Evolutionary conservation across 169 alveolate genomes (phyloP).

Genomic region (Cryptosporidium parvum): DNA sequence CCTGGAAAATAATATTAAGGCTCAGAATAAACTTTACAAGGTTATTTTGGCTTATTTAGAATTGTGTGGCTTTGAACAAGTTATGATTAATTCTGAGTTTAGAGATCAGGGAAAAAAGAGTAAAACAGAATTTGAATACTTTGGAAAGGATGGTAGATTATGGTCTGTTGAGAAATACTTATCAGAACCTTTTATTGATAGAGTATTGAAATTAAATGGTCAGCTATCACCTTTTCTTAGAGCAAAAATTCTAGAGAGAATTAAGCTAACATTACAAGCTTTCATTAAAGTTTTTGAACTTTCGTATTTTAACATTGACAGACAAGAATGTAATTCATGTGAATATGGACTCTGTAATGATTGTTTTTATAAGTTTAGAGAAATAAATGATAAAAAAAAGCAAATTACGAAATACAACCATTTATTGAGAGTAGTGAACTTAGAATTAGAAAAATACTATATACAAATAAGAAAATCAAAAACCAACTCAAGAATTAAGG

Average conservation of each 20-base stretch:
- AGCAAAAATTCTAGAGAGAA: slow-evolving; percentile 45
- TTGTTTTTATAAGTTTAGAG: neutral
- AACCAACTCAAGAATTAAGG: neutral
- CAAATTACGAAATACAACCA: neutral
- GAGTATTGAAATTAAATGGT: neutral
- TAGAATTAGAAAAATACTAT: neutral
- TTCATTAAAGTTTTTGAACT: slow-evolving; percentile 5
- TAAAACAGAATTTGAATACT: neutral
- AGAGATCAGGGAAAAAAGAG: neutral
- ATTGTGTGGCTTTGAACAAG: slow-evolving; percentile 19
- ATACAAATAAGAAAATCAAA: neutral
- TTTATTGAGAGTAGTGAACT: neutral
- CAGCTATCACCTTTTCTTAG: slow-evolving; percentile 2
- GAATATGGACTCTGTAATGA: slow-evolving; percentile 25
- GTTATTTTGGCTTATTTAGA: slow-evolving; percentile 1
- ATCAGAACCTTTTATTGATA: slow-evolving; percentile 24
- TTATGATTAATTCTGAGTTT: neutral
- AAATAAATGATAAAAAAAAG: neutral
- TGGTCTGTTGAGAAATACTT: slow-evolving; percentile 53
- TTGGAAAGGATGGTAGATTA: slow-evolving; percentile 25
- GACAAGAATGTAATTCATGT: neutral
- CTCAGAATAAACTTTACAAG: slow-evolving; percentile 2
- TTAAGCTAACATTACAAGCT: slow-evolving; percentile 14
- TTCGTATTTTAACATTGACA: neutral
- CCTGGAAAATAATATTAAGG: neutral